Base-by-base conservation (phyloP, 768 basidiomycete genomes). In the Pulveroboletus sp. region DNA sequence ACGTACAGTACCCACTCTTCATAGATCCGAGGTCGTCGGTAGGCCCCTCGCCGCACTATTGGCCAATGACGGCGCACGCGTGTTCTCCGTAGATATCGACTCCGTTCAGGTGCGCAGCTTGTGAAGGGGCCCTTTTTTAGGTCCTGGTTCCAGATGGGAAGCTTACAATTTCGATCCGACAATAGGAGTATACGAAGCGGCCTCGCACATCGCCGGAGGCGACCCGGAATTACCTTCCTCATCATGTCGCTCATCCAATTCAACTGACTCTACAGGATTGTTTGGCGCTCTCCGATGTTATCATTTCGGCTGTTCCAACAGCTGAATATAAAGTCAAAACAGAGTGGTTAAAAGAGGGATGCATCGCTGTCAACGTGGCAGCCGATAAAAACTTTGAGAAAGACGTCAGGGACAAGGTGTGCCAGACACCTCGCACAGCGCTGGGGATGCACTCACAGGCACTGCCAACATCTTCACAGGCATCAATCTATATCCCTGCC, bases 371-470 rank as follows among this genome's bases (percentile, higher is more conserved):
- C 50, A 98, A 98, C 61, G 88, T 99, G 18, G 86, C 92, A 15
- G 83, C 88, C 0, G 93, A 94, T 60, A 97, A 95, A 76, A 99
- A 99, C 67, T 99, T 98, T 60, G 93, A 95, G 64, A 82, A 81
- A 54, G 87, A 95, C 60, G 85, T 99, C 17, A 77, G 92, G 53
- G 92, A 95, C 17, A 92, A 93, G 80, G 93, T 91, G 58, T 47
- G 76, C 60, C 38, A 35, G 32, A 39, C 47, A n/a, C 28, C 6
- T 11, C 6, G 12, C 35, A 10, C 39, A 32, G 21, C 36, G 2
- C 36, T 5, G n/a, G 39, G 33, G n/a, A 39, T 39, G 24, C 28
- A 60, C 55, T 52, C 52, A 63, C 52, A 18, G 43, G 8, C 40
- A 39, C 26, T 26, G 18, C 14, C 24, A 21, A 8, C 28, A 30